These are phyloP conservation scores for Huiozyma sinensis DNA, from an alignment of 805 yeast species.

Conservation along the genomic window DNA sequence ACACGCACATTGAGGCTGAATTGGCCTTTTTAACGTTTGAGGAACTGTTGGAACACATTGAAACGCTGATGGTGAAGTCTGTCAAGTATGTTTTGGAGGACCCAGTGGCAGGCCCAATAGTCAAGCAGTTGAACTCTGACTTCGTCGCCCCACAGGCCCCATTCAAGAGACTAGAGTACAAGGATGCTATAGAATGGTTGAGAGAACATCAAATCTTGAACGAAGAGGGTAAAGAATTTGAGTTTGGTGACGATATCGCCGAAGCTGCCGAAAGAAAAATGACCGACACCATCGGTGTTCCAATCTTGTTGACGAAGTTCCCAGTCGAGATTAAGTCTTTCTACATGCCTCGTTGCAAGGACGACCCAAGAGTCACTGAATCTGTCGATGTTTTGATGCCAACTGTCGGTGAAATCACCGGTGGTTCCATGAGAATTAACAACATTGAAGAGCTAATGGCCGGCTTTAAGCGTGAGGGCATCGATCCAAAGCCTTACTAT, in stretches of 20 bases:
- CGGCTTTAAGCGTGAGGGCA: conserved; percentile 88
- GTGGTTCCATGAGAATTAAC: conserved; percentile 97
- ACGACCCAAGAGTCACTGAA: conserved; percentile 92
- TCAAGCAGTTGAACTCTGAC: conserved; percentile 85
- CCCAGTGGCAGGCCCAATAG: conserved; percentile 83
- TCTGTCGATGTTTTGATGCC: conserved; percentile 98
- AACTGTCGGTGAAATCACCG: conserved; percentile 96
- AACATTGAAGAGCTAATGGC: conserved; percentile 72
- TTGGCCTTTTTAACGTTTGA: conserved; percentile 80
- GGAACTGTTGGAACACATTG: conserved; percentile 77
- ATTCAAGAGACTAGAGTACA: conserved; percentile 84
- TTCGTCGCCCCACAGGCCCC: conserved; percentile 78
- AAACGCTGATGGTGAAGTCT: conserved; percentile 57
- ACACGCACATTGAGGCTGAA: conserved; percentile 95
- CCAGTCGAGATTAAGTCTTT: conserved; percentile 96
- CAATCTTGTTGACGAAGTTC: conserved; percentile 86
- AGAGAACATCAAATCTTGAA: conserved; percentile 88
- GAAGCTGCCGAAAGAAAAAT: conserved; percentile 99
- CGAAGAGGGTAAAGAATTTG: conserved; percentile 88
- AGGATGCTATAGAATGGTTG: conserved; percentile 89
- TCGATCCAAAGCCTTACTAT: conserved; percentile 74
- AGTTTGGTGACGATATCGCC: conserved; percentile 97
- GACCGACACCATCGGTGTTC: conserved; percentile 91
- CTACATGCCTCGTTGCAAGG: conserved; percentile 89
- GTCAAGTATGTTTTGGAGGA: conserved; percentile 75